Evolutionary conservation across 2,329 filamentous ascomycete species (phyloP).

Genomic region (Epichloe scottii): DNA sequence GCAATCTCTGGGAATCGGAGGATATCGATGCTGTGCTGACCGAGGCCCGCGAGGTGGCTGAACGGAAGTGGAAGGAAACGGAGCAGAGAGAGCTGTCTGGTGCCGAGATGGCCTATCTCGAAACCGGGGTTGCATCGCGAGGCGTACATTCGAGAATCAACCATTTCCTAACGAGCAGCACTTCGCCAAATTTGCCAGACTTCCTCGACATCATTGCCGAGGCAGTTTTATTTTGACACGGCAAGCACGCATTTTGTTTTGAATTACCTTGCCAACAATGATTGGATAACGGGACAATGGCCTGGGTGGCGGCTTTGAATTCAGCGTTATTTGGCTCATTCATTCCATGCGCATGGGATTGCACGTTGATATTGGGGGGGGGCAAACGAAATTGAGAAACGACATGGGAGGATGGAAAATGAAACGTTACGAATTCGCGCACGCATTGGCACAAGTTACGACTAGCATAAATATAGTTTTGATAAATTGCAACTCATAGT

Average conservation of each 20-base stretch:
- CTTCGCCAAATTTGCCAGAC: slow-evolving; percentile 27
- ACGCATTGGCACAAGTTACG: background rate
- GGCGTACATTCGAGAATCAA: slow-evolving; percentile 17
- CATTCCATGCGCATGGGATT: background rate
- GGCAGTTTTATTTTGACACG: slow-evolving; percentile 8
- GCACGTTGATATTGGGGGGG: background rate
- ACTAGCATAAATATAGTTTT: background rate
- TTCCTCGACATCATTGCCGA: slow-evolving; percentile 34
- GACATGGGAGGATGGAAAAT: background rate
- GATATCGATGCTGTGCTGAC: slow-evolving; percentile 56
- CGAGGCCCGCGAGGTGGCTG: slow-evolving; percentile 57
- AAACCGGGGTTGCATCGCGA: slow-evolving; percentile 34
- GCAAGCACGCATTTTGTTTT: background rate
- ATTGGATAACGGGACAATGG: background rate
- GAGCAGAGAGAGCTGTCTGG: slow-evolving; percentile 46
- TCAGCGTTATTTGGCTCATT: background rate
- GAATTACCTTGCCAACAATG: background rate
- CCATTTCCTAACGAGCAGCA: slow-evolving; percentile 19
- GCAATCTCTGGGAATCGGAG: slow-evolving; percentile 68
- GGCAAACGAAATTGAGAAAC: no score
- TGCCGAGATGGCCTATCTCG: slow-evolving; percentile 42
- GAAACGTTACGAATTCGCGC: background rate
- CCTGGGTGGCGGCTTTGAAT: background rate
- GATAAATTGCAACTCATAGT: no score
- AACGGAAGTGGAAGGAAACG: slow-evolving; percentile 55